phyloP scores from a whole-genome alignment of 2,329 filamentous ascomycete species.

The Fusarium sp. region DNA sequence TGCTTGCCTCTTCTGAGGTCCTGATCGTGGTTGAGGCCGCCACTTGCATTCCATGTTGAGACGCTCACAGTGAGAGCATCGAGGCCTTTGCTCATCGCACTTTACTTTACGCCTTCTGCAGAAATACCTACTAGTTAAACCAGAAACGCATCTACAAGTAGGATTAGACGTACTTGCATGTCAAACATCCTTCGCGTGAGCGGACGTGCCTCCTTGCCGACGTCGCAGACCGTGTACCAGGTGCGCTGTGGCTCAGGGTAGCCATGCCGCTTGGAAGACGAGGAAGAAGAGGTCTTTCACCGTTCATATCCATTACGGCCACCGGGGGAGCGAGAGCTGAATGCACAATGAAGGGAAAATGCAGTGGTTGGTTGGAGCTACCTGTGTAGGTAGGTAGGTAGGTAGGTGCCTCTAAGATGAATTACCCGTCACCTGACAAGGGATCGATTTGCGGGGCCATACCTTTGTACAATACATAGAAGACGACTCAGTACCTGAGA shows the following conservation, averaged over 20 bases:
- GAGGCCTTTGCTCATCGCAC: constrained; percentile 60
- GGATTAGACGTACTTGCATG: constrained; percentile 52
- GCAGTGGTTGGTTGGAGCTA: not conserved
- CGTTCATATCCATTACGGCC: constrained; percentile 23
- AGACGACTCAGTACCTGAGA: too few relatives aligned
- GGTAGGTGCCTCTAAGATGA: too few relatives aligned
- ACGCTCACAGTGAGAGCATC: constrained; percentile 61
- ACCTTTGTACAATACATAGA: too few relatives aligned
- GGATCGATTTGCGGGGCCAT: constrained; percentile 27
- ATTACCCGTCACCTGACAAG: constrained; percentile 25
- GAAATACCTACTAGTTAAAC: not conserved
- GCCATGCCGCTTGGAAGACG: constrained; percentile 21
- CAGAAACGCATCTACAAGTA: accelerated
- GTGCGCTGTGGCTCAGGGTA: constrained; percentile 12
- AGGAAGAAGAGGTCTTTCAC: constrained; percentile 34
- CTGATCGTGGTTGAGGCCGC: constrained; percentile 49
- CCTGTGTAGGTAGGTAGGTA: too few relatives aligned
- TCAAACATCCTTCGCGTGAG: constrained; percentile 51
- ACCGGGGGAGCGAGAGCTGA: not conserved
- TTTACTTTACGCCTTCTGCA: constrained; percentile 58
- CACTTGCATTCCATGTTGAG: constrained; percentile 62
- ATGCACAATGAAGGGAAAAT: not conserved
- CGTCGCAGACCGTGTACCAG: constrained; percentile 21
- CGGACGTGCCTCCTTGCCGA: constrained; percentile 40
- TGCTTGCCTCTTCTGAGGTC: constrained; percentile 32